Base-by-base conservation (phyloP, 2,329 filamentous ascomycete genomes). In the Pezicula carpinea region DNA sequence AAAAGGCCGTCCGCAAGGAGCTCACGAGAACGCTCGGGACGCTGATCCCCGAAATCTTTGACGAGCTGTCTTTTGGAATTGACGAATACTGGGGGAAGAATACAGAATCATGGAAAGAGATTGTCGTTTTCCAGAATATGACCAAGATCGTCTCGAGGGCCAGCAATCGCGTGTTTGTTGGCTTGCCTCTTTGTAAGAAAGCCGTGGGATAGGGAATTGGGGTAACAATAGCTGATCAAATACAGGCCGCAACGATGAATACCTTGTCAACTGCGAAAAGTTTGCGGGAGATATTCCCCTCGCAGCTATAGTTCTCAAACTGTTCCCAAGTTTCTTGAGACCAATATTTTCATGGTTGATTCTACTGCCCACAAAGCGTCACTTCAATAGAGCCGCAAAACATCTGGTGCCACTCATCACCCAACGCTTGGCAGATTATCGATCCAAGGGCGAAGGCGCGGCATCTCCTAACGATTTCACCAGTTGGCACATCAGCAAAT, bases 161-260 rank as follows among this genome's bases (percentile, higher is more conserved):
- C 15, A 66, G 66, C 15, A 74, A 73, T 54, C 65, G 68, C n/a
- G 63, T 71, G 50, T 64, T 75, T 29, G 66, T 74, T 39, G 71
- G 72, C 1, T 38, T 63, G 6, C 63, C 67, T n/a, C 58, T 74
- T 0, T 73, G 69, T 57, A 49, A 15, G 51, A 14, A 21, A 13
- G 26, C n/a, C 11, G 15, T 5, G 19, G 18, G 8, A 15, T n/a
- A 22, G n/a, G 33, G 3, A 2, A 8, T 15, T 26, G 13, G 11
- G 13, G 13, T n/a, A 39, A 33, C 18, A n/a, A 18, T 48, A 31
- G 36, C 18, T 32, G n/a, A 40, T 14, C 29, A 13, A 4, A 2
- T 2, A 15, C n/a, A 56, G 53, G 53, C 21, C 52, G 52, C 6
- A 62, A 65, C 38, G 55, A 61, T 6, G 54, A 62, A 32, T 67